Percentiles rank a stretch among this genome's conserved stretches.
Conservation (phyloP, 495 filamentous ascomycete species). For the Jackrogersella minutella region DNA sequence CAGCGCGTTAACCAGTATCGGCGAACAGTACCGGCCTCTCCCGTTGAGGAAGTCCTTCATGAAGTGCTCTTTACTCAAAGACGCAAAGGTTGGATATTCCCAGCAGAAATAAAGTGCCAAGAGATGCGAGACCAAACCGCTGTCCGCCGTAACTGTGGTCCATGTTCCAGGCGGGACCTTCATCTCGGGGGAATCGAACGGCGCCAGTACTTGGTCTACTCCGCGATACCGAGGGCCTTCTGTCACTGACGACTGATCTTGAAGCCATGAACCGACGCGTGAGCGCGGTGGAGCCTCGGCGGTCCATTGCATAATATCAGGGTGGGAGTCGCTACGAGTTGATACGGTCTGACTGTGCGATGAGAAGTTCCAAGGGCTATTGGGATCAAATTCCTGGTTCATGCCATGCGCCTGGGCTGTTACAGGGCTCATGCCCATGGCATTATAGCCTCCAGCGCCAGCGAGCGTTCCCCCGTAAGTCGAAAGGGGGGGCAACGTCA, state of each 20-base stretch:
- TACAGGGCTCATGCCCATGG: conserved; percentile 33
- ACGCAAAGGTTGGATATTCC: conserved; percentile 78
- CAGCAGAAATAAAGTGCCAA: conserved; percentile 80
- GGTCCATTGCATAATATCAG: conserved; percentile 51
- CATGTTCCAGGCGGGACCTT: conserved; percentile 57
- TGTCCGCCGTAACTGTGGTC: conserved; percentile 69
- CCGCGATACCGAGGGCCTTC: conserved; percentile 42
- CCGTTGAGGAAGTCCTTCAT: conserved; percentile 67
- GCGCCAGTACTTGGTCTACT: conserved; percentile 50
- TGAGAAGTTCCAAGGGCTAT: conserved; percentile 55
- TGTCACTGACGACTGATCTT: conserved; percentile 32
- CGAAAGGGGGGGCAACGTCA: conserved; percentile 35
- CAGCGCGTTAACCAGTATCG: conserved; percentile 78
- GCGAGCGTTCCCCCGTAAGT: conserved; percentile 27
- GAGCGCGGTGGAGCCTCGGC: conserved; percentile 49
- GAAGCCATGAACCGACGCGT: conserved; percentile 52
- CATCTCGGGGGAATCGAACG: conserved; percentile 44
- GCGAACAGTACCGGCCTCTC: conserved; percentile 69
- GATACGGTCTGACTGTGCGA: conserved; percentile 50
- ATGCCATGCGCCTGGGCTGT: conserved; percentile 29
- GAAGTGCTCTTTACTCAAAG: conserved; percentile 77
- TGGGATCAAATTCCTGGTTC: conserved; percentile 48
- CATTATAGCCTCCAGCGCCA: conserved; percentile 35
- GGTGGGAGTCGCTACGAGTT: conserved; percentile 50
- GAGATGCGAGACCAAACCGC: conserved; percentile 66